Conservation (phyloP, 495 filamentous ascomycete genomes). For the Neurospora sublineolata region DNA sequence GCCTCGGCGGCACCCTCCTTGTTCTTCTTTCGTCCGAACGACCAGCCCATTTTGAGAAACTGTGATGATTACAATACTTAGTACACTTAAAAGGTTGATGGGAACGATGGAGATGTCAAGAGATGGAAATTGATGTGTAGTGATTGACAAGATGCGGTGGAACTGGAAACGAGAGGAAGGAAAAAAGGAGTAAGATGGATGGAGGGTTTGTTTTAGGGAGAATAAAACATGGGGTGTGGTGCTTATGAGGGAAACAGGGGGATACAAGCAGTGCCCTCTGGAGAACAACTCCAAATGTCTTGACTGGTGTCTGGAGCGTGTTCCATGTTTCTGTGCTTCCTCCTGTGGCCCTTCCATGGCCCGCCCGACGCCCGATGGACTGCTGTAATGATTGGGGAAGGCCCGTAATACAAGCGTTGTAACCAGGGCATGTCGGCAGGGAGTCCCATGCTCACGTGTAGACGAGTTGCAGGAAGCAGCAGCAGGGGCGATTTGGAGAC, state of each 20-base stretch:
- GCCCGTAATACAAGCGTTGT: neutral
- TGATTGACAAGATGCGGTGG: neutral
- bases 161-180: neutral
- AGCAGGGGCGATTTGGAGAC: neutral
- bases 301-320: neutral
- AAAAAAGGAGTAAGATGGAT: neutral
- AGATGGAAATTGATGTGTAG: neutral
- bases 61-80: neutral
- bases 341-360: neutral
- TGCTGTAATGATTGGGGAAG: neutral
- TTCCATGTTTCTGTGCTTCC: neutral
- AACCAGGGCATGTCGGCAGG: neutral
- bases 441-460: neutral
- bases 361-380: neutral
- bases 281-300: neutral
- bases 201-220: neutral
- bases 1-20: constrained; percentile 46
- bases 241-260: neutral
- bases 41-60: neutral
- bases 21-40: constrained; percentile 26
- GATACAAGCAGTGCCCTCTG: neutral
- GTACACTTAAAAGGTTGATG: neutral
- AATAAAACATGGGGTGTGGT: neutral
- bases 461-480: neutral
- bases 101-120: neutral